These are phyloP conservation scores for Citrus sinensis DNA, from an alignment of 345 rosid species.

Conservation along the genomic window DNA sequence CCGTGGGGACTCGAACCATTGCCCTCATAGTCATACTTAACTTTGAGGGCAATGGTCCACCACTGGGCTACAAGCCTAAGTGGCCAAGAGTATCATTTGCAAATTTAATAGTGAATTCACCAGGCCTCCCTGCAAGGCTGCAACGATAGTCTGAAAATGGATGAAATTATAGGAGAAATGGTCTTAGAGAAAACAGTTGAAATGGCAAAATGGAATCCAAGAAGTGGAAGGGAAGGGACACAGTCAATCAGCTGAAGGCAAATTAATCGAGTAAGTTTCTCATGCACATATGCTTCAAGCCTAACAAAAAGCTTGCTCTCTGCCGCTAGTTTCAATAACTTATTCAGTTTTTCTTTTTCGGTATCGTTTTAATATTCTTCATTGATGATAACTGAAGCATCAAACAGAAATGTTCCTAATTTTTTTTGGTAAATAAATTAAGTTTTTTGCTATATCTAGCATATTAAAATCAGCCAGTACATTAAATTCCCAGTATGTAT, in stretches of 20 bases:
- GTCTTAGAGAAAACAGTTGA: not conserved
- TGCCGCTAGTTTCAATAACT: not conserved
- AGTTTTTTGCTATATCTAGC: not conserved
- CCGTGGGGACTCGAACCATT: no score
- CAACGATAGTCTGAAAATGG: not conserved
- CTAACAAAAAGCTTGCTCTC: not conserved
- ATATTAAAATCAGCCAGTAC: not conserved
- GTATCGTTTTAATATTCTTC: not conserved
- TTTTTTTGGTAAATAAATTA: not conserved
- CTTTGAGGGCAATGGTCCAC: no score
- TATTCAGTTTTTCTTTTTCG: not conserved
- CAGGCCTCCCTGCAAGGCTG: conserved; percentile 2
- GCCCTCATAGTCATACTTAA: no score
- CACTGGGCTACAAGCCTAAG: no score
- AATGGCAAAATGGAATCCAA: not conserved
- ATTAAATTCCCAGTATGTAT: no score
- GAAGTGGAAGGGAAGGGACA: not conserved
- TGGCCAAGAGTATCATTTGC: not conserved
- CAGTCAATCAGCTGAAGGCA: not conserved
- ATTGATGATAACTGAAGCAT: not conserved
- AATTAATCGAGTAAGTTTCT: not conserved
- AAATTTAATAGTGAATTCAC: conserved; percentile 7
- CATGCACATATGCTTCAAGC: not conserved
- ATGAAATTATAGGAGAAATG: not conserved
- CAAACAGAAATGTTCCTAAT: not conserved